Percentiles rank a stretch among this genome's conserved stretches.
phyloP scores from a whole-genome alignment of 805 yeast species.

The Pichia eremophila region DNA sequence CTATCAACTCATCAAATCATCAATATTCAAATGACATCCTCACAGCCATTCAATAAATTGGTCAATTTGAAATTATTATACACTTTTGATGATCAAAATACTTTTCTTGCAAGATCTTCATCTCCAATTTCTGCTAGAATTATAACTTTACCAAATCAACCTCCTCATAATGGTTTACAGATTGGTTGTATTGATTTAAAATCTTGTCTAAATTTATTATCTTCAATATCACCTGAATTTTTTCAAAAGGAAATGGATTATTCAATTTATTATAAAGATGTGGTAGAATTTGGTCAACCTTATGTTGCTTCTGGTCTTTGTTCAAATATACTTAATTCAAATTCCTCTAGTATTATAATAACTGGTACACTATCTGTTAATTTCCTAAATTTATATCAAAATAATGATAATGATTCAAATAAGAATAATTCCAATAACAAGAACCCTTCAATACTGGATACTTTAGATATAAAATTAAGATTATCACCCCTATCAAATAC shows the following conservation, averaged over 20 bases:
- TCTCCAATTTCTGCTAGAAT: constrained; percentile 30
- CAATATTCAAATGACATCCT: neutral
- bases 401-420: constrained; percentile 7
- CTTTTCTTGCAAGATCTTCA: constrained; percentile 33
- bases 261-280: constrained; percentile 38
- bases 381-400: constrained; percentile 36
- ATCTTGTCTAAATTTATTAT: constrained; percentile 35
- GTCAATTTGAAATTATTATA: constrained; percentile 31
- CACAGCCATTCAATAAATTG: constrained; percentile 15
- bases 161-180: constrained; percentile 32
- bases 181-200: constrained; percentile 35
- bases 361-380: constrained; percentile 50
- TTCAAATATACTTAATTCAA: constrained; percentile 22
- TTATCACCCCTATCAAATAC: constrained; percentile 25
- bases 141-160: constrained; percentile 33
- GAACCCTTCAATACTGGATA: constrained; percentile 25
- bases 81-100: constrained; percentile 33
- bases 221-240: constrained; percentile 39
- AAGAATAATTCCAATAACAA: neutral
- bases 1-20: neutral
- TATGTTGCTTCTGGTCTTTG: constrained; percentile 37
- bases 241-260: constrained; percentile 33
- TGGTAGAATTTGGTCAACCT: constrained; percentile 45
- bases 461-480: constrained; percentile 48
- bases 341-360: constrained; percentile 32